phyloP scores from a whole-genome alignment of 176 grass and related monocot genomes.

The Aegilops tauschii region DNA sequence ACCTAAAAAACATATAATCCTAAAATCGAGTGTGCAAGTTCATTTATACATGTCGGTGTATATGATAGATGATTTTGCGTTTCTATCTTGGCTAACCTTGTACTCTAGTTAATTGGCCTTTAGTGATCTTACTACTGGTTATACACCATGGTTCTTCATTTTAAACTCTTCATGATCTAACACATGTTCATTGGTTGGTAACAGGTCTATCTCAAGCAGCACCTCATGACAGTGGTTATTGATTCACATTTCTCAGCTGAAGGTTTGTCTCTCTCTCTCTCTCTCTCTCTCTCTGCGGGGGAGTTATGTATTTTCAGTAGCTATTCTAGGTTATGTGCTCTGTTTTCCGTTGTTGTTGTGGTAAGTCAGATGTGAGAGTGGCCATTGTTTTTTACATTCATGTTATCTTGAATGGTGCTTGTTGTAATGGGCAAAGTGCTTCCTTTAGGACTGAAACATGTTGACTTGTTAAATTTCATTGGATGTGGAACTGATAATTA shows the following conservation, averaged over 20 bases:
- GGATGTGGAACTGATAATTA: background rate
- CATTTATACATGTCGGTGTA: background rate
- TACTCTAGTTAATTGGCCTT: background rate
- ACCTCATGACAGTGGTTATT: slow-evolving; percentile 72
- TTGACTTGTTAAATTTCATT: background rate
- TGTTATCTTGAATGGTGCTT: background rate
- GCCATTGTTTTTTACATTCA: background rate
- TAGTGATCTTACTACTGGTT: background rate
- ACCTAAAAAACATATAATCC: no score
- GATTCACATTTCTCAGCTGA: slow-evolving; percentile 91
- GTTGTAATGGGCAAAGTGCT: background rate
- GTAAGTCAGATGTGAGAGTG: background rate
- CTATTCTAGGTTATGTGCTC: slow-evolving; percentile 13
- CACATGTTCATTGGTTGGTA: slow-evolving; percentile 13
- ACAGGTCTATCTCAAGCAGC: slow-evolving; percentile 97
- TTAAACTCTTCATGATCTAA: slow-evolving; percentile 8
- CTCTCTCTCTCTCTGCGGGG: no score
- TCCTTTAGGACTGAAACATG: background rate
- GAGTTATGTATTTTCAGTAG: background rate
- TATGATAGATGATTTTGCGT: background rate
- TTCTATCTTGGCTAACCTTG: background rate
- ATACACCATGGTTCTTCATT: slow-evolving; percentile 9
- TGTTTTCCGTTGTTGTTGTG: slow-evolving; percentile 3
- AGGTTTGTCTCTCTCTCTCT: slow-evolving; percentile 35
- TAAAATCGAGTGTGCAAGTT: background rate